Conservation (phyloP, 2,329 filamentous ascomycete species). For the Microdochium nivale region DNA sequence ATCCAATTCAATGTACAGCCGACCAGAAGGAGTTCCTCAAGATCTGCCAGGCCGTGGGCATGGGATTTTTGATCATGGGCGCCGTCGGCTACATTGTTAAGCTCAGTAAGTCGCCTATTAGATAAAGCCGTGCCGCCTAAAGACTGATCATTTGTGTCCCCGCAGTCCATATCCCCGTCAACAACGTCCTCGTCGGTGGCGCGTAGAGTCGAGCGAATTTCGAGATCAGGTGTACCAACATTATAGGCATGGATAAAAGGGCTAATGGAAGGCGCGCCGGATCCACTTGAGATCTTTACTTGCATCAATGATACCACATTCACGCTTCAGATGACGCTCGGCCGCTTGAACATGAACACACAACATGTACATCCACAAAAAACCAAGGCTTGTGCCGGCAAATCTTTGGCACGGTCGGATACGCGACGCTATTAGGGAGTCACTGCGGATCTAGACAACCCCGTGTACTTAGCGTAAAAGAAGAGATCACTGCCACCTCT, state of each 20-base stretch:
- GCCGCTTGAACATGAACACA: neutral
- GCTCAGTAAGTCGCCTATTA: constrained; percentile 42
- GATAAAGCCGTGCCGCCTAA: neutral
- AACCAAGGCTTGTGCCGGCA: too few species aligned
- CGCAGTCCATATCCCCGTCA: constrained; percentile 59
- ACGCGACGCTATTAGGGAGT: too few species aligned
- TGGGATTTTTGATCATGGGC: constrained; percentile 64
- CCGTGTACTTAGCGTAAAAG: too few species aligned
- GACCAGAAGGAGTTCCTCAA: constrained; percentile 47
- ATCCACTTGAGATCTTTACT: neutral
- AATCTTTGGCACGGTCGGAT: too few species aligned
- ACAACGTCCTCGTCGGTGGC: constrained; percentile 61
- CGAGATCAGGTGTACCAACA: neutral
- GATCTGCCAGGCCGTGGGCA: constrained; percentile 50
- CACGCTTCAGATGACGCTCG: neutral
- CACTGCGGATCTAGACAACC: too few species aligned
- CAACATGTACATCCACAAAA: too few species aligned
- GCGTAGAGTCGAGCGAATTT: constrained; percentile 31
- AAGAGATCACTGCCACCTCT: too few species aligned
- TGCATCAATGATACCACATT: neutral
- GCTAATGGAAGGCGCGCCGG: neutral
- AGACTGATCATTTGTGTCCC: constrained; percentile 1
- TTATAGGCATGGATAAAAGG: neutral
- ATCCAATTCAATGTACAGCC: constrained; percentile 21
- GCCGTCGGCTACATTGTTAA: constrained; percentile 64